phyloP scores from a whole-genome alignment of 352 stramenopile species.

The Globisporangium nunn region DNA sequence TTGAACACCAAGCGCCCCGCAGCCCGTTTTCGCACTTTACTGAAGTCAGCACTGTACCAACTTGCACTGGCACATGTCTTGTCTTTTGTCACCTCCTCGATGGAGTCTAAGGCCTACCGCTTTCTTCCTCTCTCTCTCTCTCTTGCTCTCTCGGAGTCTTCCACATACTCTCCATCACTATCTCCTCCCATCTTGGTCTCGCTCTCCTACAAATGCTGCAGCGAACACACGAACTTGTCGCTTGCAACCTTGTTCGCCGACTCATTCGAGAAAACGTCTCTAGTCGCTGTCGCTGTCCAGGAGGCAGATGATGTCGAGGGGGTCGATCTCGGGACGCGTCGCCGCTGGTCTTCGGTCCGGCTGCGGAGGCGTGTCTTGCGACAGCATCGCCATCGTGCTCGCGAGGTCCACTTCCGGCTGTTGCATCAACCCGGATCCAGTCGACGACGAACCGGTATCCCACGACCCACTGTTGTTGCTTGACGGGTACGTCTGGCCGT shows the following conservation, averaged over 20 bases:
- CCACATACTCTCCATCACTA: neutral
- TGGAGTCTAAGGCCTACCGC: neutral
- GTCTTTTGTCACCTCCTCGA: neutral
- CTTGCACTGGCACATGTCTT: neutral
- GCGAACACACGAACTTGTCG: neutral
- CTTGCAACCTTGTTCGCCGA: neutral
- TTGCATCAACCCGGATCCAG: slow-evolving; percentile 12
- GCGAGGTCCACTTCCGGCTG: slow-evolving; percentile 40
- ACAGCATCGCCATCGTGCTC: slow-evolving; percentile 58
- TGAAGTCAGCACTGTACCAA: neutral
- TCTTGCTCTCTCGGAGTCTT: neutral
- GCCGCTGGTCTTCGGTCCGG: slow-evolving; percentile 25
- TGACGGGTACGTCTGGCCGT: slow-evolving; percentile 5
- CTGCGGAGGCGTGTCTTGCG: slow-evolving; percentile 40
- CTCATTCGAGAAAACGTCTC: neutral
- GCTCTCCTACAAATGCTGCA: neutral
- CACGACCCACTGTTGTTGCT: slow-evolving; percentile 4
- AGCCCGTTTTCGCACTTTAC: neutral
- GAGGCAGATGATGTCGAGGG: slow-evolving; percentile 69
- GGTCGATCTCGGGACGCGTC: slow-evolving; percentile 15
- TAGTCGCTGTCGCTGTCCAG: slow-evolving; percentile 36
- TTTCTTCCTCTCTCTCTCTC: neutral
- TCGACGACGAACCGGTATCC: slow-evolving; percentile 5
- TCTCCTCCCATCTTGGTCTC: neutral
- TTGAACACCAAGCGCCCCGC: too few relatives aligned